Percentiles rank a stretch among this genome's conserved stretches.
These are phyloP conservation scores for Fusarium sp. DNA, from an alignment of 2,329 filamentous ascomycete species.

Conservation along the genomic window DNA sequence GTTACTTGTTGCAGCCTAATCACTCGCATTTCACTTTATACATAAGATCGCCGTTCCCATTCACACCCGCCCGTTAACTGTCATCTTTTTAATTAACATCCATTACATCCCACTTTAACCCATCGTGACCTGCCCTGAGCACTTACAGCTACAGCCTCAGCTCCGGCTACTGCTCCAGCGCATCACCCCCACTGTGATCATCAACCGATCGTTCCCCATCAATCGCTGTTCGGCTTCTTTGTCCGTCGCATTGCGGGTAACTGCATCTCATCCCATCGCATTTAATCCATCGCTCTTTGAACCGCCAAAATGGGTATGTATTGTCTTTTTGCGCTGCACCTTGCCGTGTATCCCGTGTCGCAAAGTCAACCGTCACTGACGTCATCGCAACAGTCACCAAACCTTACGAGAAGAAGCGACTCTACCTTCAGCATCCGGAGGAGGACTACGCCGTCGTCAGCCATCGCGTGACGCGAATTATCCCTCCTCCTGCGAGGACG, in stretches of 20 bases:
- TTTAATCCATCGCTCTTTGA: neutral
- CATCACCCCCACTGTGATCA: conserved; percentile 28
- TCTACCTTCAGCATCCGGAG: conserved; percentile 58
- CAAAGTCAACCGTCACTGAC: conserved; percentile 42
- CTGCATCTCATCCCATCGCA: conserved; percentile 15
- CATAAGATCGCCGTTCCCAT: conserved; percentile 43
- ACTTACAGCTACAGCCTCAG: neutral
- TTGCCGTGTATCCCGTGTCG: conserved; percentile 19
- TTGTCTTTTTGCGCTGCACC: conserved; percentile 11
- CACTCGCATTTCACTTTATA: conserved; percentile 8
- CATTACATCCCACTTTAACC: conserved; percentile 15
- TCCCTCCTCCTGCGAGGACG: conserved; percentile 46
- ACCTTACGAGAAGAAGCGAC: conserved; percentile 56
- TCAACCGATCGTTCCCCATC: conserved; percentile 20
- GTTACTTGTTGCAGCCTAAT: conserved; percentile 17
- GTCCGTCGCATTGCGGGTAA: conserved; percentile 16
- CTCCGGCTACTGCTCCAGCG: neutral
- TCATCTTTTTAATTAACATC: neutral
- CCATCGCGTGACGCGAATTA: conserved; percentile 55
- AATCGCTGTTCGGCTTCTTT: conserved; percentile 15
- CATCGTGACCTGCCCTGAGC: conserved; percentile 20
- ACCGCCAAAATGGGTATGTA: conserved; percentile 44
- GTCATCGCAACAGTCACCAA: conserved; percentile 45
- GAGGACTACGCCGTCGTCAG: conserved; percentile 55
- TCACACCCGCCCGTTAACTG: conserved; percentile 16